Evolutionary conservation across 2,329 filamentous ascomycete genomes (phyloP).

Genomic region (Aspergillus uvarum): DNA sequence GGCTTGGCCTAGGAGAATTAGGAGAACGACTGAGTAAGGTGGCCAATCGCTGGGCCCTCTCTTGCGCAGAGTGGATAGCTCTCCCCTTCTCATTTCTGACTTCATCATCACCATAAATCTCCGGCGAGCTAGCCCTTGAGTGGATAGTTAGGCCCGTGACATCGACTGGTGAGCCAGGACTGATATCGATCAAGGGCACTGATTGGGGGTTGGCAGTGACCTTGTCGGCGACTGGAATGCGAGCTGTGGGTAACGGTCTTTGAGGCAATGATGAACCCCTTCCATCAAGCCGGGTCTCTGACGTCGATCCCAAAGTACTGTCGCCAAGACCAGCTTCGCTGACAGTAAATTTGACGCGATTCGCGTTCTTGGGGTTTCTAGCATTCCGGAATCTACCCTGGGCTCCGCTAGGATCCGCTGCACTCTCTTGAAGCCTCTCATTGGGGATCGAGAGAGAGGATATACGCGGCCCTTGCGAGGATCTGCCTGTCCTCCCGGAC

Average conservation of each 20-base stretch:
- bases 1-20: conserved; percentile 32
- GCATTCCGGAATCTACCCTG: conserved; percentile 39
- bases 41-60: conserved; percentile 35
- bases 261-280: conserved; percentile 33
- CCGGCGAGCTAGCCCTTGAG: conserved; percentile 25
- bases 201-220: conserved; percentile 22
- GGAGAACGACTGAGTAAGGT: conserved; percentile 34
- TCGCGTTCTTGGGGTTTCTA: conserved; percentile 37
- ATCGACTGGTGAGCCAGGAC: conserved; percentile 29
- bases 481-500: conserved; percentile 20
- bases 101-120: conserved; percentile 26
- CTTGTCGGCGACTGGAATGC: conserved; percentile 38
- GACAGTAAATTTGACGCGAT: conserved; percentile 36
- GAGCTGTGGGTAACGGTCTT: conserved; percentile 35
- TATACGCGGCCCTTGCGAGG: conserved; percentile 27
- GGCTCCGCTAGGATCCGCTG: conserved; percentile 24
- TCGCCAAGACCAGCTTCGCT: conserved; percentile 24
- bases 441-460: conserved; percentile 25
- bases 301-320: conserved; percentile 23
- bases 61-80: conserved; percentile 36
- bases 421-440: conserved; percentile 24
- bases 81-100: conserved; percentile 37
- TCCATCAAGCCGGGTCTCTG: conserved; percentile 31
- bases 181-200: conserved; percentile 27
- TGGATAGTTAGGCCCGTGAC: conserved; percentile 30